Base-by-base conservation (phyloP, 129 eudicot species). In the Ambrosia artemisiifolia region DNA sequence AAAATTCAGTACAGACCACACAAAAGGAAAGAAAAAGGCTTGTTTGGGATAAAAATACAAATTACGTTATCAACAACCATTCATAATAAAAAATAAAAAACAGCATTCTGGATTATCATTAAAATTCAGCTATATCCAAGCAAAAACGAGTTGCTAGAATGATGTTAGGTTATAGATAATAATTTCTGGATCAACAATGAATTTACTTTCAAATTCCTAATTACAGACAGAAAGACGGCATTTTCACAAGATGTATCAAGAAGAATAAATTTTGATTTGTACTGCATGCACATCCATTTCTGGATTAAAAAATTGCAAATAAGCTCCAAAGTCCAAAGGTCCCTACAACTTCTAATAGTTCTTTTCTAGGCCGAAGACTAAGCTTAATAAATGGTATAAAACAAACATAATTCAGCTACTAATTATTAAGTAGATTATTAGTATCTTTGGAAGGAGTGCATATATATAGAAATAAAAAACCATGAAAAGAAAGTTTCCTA, bases 331-430 rank as follows among this genome's bases (percentile, higher is more conserved):
- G 28, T 24, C 28, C 28, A 24, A 24, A 24, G 18, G 48, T 51
- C 8, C 63, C 63, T 49, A 35, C 63, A 69, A 51, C 61, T 69
- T 50, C 63, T 16, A 35, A 69, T 11, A 6, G 32, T 69, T 69
- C 17, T 69, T 48, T 50, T 51, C 9, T 33, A 69, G 33, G 49
- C 18, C 74, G 12, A 14, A 53, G 11, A 1, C 46, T 54, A 11
- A 42, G 51, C 36, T 53, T 12, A 53, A 35, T 51, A 34, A 30
- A 55, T 8, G 17, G 13, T 70, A 53, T 53, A 35, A 24, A 53
- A 53, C 51, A 19, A 35, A 51, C 12, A 10, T 1, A 53, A 55
- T 9, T n/a, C 28, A 34, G 33, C 12, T 24, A 24, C 28, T 0
- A 24, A 24, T 24, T 24, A 24, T 24, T 24, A 24, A 24, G 1